phyloP scores from a whole-genome alignment of 1,284 basidiomycete species.

The Malassezia restricta region DNA sequence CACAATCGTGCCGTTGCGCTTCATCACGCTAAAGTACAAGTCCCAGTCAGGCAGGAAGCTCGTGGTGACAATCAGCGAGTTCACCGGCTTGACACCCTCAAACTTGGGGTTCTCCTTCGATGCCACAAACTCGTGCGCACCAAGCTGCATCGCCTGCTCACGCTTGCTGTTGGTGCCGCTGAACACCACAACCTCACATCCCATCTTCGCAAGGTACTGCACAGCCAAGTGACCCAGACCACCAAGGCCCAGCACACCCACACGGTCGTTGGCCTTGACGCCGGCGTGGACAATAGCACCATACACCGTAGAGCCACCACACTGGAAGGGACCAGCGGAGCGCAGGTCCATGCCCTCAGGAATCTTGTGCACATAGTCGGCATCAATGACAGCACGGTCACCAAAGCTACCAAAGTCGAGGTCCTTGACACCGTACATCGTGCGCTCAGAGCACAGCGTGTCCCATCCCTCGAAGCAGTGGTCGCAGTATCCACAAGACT shows the following conservation, averaged over 20 bases:
- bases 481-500: slow-evolving; percentile 31
- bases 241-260: slow-evolving; percentile 48
- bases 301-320: slow-evolving; percentile 47
- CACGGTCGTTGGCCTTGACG: slow-evolving; percentile 39
- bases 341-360: slow-evolving; percentile 30
- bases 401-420: slow-evolving; percentile 34
- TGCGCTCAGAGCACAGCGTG: slow-evolving; percentile 29
- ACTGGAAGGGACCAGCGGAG: slow-evolving; percentile 47
- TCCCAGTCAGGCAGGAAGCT: slow-evolving; percentile 37
- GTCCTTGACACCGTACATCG: slow-evolving; percentile 29
- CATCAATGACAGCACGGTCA: slow-evolving; percentile 35
- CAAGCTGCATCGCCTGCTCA: slow-evolving; percentile 46
- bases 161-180: slow-evolving; percentile 41
- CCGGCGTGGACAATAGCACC: slow-evolving; percentile 47
- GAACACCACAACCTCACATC: slow-evolving; percentile 46
- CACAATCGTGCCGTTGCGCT: slow-evolving; percentile 28
- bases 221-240: slow-evolving; percentile 47
- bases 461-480: slow-evolving; percentile 34
- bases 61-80: slow-evolving; percentile 33
- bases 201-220: slow-evolving; percentile 45
- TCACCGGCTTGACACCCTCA: slow-evolving; percentile 31
- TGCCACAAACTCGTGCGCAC: slow-evolving; percentile 47
- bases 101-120: slow-evolving; percentile 28
- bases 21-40: slow-evolving; percentile 28
- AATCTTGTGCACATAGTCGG: slow-evolving; percentile 33